Base-by-base conservation (phyloP, 306 rosid genomes). In the Astragalus membranaceus region DNA sequence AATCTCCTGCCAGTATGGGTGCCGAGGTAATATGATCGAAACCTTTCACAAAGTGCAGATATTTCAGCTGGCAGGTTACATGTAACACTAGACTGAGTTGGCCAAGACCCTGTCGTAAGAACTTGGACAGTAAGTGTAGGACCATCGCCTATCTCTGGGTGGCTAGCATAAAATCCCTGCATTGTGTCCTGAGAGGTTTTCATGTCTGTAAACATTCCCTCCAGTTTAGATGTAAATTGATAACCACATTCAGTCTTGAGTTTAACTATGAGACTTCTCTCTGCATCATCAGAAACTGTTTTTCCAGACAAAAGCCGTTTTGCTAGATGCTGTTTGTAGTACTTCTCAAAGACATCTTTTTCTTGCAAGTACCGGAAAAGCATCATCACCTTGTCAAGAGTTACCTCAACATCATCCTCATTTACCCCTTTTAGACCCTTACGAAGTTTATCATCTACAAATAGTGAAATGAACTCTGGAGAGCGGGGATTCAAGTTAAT, bases 151-250 rank as follows among this genome's bases (percentile, higher is more conserved):
- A 88, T 75, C 33, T 87, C 90, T 20, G 86, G 81, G 75, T 84
- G 91, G 82, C 94, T 75, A 11, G 83, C 78, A 16, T 87, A 82
- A 82, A 90, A 93, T 8, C 89, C 97, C 59, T 90, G 96, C 94
- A 90, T 82, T 0, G 94, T 87, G 80, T 93, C 98, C 67, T 87
- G 94, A 33, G 97, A 88, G 7, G 98, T 93, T 78, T 88, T 93
- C 97, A 93, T 90, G 78, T 93, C 98, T 12, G 93, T 90, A 79
- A 93, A 93, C 98, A 93, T 93, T 62, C 96, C 97, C 82, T 93
- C 98, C 48, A 93, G 73, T 80, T 90, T 93, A 30, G 97, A 93
- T 39, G 98, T 90, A 73, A 90, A 93, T 42, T 93, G 98, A 75
- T 93, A 93, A 11, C 97, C 97, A 57, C 97, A 88, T 79, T 93